Evolutionary conservation across 2,329 filamentous ascomycete genomes (phyloP).

Genomic region (Exophiala bonariae): DNA sequence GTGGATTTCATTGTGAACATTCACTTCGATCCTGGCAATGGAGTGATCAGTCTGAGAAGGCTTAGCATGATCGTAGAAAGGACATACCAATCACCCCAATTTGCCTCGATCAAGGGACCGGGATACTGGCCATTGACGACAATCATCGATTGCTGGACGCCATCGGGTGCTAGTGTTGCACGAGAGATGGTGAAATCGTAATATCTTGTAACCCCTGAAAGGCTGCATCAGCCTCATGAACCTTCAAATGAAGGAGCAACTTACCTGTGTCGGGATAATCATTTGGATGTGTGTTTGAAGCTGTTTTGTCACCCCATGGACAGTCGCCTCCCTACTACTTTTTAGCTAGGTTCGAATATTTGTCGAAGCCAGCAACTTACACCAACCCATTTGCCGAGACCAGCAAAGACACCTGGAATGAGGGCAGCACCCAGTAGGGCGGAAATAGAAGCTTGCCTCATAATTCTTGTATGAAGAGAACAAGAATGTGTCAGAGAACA

Average conservation of each 20-base stretch:
- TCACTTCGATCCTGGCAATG: slow-evolving; percentile 30
- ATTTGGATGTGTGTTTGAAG: slow-evolving; percentile 13
- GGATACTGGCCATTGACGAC: slow-evolving; percentile 42
- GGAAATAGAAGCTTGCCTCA: slow-evolving; percentile 9
- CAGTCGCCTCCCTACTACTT: slow-evolving; percentile 18
- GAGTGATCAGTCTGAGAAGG: slow-evolving; percentile 10
- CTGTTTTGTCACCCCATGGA: slow-evolving; percentile 17
- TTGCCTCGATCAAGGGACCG: slow-evolving; percentile 35
- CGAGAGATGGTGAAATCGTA: slow-evolving; percentile 22
- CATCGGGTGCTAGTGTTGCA: slow-evolving; percentile 26
- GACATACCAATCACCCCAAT: slow-evolving; percentile 37
- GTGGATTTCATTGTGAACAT: slow-evolving; percentile 36
- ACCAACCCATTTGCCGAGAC: slow-evolving; percentile 19
- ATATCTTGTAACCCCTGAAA: slow-evolving; percentile 20
- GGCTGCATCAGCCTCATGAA: slow-evolving; percentile 6
- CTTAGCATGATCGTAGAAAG: not conserved
- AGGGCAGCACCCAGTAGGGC: slow-evolving; percentile 14
- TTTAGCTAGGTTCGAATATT: slow-evolving; percentile 1
- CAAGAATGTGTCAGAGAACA: not conserved
- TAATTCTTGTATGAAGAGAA: not conserved
- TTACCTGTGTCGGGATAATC: slow-evolving; percentile 21
- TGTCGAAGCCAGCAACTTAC: slow-evolving; percentile 6
- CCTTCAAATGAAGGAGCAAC: not conserved
- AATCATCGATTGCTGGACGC: slow-evolving; percentile 37
- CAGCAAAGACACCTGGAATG: slow-evolving; percentile 3